Base-by-base conservation (phyloP, 2,329 filamentous ascomycete genomes). In the Penicillium sp. region DNA sequence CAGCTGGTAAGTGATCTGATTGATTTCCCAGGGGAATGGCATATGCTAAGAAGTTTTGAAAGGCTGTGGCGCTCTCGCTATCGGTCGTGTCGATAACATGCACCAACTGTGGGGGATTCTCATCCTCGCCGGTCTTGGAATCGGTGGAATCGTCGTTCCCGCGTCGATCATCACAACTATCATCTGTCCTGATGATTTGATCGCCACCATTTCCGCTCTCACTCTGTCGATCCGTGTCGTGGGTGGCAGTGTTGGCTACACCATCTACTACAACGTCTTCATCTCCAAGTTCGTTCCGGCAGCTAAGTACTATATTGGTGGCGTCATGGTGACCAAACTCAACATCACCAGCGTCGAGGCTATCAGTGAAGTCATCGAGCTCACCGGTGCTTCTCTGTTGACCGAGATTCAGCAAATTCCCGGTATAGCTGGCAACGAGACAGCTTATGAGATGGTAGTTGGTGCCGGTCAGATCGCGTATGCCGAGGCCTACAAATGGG, bases 221-320 rank as follows among this genome's bases (percentile, higher is more conserved):
- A 90, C 88, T 0, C 82, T 91, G 40, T 84, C 87, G n/a, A 85
- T 91, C 65, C 87, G 89, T 40, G 86, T 89, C 57, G 82, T 90
- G 38, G 88, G 89, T 51, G 88, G 88, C 33, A 82, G 84, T 13
- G 83, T 90, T 61, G 88, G 86, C 37, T 89, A 87, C 71, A 82
- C 83, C n/a, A 79, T 84, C 51, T 81, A 81, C 71, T 88, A 87
- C 70, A 82, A 83, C 59, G 73, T 82, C 66, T 80, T 80, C 63
- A 68, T 81, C 62, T 76, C 78, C 63, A 81, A 79, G 65, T 83
- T 82, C 65, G 69, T 77, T 53, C 73, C 77, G 7, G 76, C 79
- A 45, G 81, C 83, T 25, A 76, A 72, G 2, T 59, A 81, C 40
- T 80, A 81, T 52, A 82, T 88, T 26, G 83, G 83, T 28, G 79